Evolutionary conservation across 1,139 yeast genomes (phyloP), one percentile per base, ranked within the genome.

Genomic region (Geotrichum armillariae): DNA sequence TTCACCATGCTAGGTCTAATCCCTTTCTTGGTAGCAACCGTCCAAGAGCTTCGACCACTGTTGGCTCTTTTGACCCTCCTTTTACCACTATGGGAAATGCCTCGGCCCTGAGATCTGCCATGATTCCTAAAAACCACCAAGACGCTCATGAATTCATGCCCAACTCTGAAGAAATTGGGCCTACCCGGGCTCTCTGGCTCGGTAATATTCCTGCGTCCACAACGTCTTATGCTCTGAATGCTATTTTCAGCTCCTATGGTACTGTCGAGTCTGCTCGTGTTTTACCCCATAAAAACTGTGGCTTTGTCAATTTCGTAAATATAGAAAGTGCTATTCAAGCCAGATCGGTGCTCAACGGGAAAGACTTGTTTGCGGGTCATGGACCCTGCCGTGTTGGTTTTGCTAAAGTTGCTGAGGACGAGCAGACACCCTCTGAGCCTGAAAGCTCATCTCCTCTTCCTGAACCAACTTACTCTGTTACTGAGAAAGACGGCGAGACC

Each of bases 281-380:
- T 17, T 64, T 79, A 47, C 68, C 72, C 31, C 76, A 76, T 46
- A 71, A 76, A 46, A 75, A 75, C 51, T 72, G 78, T 61, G 94
- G 94, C 0, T 74, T 89, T 56, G 83, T 87, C 31, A 94, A 86
- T 65, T 90, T 88, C 67, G 74, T 78, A 3, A 73, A 76, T 34
- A 70, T 86, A n/a, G 96, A 88, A 43, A 73, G 82, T 36, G 95
- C 98, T 12, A 80, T 86, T 75, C 78, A 76, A 42, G 88, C 95
- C 46, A 83, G 83, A 61, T 85, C 86, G 4, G 80, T 76, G 45
- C 78, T 90, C 62, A 87, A 85, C 62, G 95, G 90, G 57, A 81
- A 83, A 59, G 97, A 91, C 63, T 74, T 93, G 37, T 79, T 83
- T 55, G 85, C 91, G 1, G 96, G 95, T 29, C 55, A 66, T 36